These are phyloP conservation scores for Zarea fungicola DNA, from an alignment of 2,329 filamentous ascomycete species.

Conservation along the genomic window DNA sequence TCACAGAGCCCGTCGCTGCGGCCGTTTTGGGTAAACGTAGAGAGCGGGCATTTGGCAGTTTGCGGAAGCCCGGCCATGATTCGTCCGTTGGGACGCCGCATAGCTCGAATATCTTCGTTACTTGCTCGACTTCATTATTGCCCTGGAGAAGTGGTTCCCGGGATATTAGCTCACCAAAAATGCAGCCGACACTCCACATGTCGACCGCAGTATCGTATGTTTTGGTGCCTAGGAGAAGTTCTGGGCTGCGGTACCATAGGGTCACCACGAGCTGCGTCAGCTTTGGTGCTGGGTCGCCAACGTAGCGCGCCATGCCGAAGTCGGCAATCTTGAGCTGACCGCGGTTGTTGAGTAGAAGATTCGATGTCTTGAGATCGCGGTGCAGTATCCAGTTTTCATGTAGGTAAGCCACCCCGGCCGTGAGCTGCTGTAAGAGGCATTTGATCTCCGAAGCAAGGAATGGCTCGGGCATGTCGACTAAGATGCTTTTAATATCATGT, in stretches of 20 bases:
- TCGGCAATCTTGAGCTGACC: constrained; percentile 94
- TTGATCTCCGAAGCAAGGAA: constrained; percentile 93
- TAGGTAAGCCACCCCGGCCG: constrained; percentile 74
- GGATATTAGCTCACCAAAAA: constrained; percentile 85
- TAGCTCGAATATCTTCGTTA: constrained; percentile 82
- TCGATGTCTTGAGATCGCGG: constrained; percentile 89
- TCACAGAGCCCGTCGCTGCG: constrained; percentile 41
- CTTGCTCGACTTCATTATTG: constrained; percentile 86
- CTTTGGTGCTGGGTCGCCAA: constrained; percentile 69
- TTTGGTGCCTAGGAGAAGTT: constrained; percentile 76
- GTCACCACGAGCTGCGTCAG: constrained; percentile 93
- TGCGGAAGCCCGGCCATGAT: constrained; percentile 79
- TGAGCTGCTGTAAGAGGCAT: constrained; percentile 78
- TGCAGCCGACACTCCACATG: constrained; percentile 94
- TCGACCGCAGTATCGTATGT: constrained; percentile 75
- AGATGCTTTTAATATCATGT: constrained; percentile 89
- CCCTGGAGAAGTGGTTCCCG: constrained; percentile 81
- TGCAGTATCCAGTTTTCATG: constrained; percentile 89
- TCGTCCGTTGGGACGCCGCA: constrained; percentile 81
- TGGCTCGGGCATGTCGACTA: constrained; percentile 90
- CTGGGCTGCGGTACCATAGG: constrained; percentile 91
- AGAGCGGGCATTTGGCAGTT: constrained; percentile 78
- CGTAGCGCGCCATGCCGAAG: constrained; percentile 95
- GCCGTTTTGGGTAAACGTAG: constrained; percentile 60
- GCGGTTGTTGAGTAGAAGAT: constrained; percentile 91